Base-by-base conservation (phyloP, 371 early-diverging fungal species). In the Mortierella sp. region DNA sequence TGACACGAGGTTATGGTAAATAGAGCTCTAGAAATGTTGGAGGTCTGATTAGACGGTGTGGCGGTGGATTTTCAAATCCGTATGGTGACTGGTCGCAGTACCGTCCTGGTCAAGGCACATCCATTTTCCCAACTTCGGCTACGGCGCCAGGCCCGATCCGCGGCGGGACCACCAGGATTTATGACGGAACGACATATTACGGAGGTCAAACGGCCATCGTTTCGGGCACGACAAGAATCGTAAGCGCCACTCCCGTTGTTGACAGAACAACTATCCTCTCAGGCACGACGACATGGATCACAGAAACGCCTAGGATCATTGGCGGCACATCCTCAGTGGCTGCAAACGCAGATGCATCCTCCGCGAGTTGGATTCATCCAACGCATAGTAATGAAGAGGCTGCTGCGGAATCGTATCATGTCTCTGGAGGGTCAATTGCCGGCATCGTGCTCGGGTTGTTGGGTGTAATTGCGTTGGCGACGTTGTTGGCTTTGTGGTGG, bases 1-100 rank as follows among this genome's bases (percentile, higher is more conserved):
- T n/a, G n/a, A n/a, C n/a, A n/a, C n/a, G 37, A 9, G 37, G 37
- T 3, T 37, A 37, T 37, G n/a, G n/a, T n/a, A 21, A 30, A 37
- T 55, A 66, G 66, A 25, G 57, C 53, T 53, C 72, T 1, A 43
- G 16, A 23, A 66, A 66, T 23, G 66, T 66, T 19, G 52, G 57
- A 12, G 72, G 66, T 18, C 25, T 72, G n/a, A 65, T 72, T 61
- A 46, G 4, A 25, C 66, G 66, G n/a, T 72, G 66, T 18, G 53
- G 59, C 0, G 53, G 58, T 16, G 62, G 50, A 1, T 37, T 70
- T 25, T 29, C 16, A 18, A 72, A 72, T 52, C 72, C 66, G 5
- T 72, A 21, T 44, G 66, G 62, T 12, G 45, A 57, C 52, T 28
- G 58, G 16, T 19, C 15, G 43, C 66, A 62, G 47, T 72, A 72